A percentile compares a stretch with the other conserved stretches of the same genome.
phyloP scores from a whole-genome alignment of 2,329 filamentous ascomycete genomes.

The Monascus ruber region DNA sequence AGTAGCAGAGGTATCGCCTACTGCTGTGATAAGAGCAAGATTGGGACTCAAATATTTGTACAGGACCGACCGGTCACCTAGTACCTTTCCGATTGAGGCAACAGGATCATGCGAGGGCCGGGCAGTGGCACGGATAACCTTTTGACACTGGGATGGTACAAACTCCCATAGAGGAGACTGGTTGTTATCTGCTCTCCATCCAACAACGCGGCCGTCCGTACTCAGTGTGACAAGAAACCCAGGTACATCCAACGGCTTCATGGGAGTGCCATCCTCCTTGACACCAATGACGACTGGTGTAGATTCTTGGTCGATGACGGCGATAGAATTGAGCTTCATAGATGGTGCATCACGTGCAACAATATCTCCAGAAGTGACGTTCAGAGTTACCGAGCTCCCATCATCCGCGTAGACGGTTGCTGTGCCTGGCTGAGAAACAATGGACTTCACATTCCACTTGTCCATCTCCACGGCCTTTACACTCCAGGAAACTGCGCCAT shows the following conservation, averaged over 20 bases:
- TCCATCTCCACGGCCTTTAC: constrained; percentile 51
- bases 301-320: constrained; percentile 15
- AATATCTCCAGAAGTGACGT: constrained; percentile 33
- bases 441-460: constrained; percentile 56
- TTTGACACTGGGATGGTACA: constrained; percentile 52
- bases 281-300: constrained; percentile 20
- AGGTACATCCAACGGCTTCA: constrained; percentile 18
- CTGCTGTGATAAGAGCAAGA: constrained; percentile 61
- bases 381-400: constrained; percentile 49
- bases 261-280: constrained; percentile 23
- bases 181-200: constrained; percentile 30
- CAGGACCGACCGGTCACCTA: constrained; percentile 81
- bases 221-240: constrained; percentile 32
- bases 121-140: constrained; percentile 55
- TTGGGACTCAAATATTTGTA: constrained; percentile 97
- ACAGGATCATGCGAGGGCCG: constrained; percentile 71
- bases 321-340: constrained; percentile 20
- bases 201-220: constrained; percentile 30
- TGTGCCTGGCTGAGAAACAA: constrained; percentile 50
- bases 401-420: constrained; percentile 49
- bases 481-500: constrained; percentile 67
- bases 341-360: constrained; percentile 19
- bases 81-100: constrained; percentile 86
- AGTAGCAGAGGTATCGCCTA: constrained; percentile 52
- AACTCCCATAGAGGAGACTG: constrained; percentile 59